A percentile compares a stretch with the other conserved stretches of the same genome.
phyloP scores from a whole-genome alignment of 176 grass and related monocot species.

The Phyllostachys edulis region DNA sequence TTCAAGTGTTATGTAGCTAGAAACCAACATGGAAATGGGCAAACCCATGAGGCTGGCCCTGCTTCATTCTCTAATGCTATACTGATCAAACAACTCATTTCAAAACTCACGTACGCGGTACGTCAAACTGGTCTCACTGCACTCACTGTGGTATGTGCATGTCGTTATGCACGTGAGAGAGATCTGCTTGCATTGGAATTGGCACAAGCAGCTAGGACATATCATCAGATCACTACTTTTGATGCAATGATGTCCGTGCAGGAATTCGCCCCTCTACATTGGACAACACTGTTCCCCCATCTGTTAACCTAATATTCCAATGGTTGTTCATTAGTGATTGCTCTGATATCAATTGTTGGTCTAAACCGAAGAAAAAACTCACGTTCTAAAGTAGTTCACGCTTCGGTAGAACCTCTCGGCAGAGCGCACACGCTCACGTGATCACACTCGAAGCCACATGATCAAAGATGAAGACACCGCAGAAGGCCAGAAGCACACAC shows the following conservation, averaged over 20 bases:
- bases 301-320: background rate
- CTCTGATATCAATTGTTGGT: too few species aligned
- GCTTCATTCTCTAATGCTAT: slow-evolving; percentile 1
- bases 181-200: background rate
- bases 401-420: too few species aligned
- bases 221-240: background rate
- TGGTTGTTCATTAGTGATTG: background rate
- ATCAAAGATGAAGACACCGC: too few species aligned
- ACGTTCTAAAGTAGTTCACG: too few species aligned
- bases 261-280: background rate
- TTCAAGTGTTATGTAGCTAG: background rate
- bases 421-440: too few species aligned
- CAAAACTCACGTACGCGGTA: background rate
- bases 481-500: too few species aligned
- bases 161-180: background rate
- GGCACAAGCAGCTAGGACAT: background rate
- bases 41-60: background rate
- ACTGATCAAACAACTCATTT: background rate
- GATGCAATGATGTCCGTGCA: background rate
- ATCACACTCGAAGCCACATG: too few species aligned
- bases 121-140: background rate
- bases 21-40: slow-evolving; percentile 4
- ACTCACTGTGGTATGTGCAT: background rate
- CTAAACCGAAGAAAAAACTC: too few species aligned
- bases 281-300: background rate